phyloP scores from a whole-genome alignment of 2,329 filamentous ascomycete genomes.

The Paraphaeosphaeria sporulosa region DNA sequence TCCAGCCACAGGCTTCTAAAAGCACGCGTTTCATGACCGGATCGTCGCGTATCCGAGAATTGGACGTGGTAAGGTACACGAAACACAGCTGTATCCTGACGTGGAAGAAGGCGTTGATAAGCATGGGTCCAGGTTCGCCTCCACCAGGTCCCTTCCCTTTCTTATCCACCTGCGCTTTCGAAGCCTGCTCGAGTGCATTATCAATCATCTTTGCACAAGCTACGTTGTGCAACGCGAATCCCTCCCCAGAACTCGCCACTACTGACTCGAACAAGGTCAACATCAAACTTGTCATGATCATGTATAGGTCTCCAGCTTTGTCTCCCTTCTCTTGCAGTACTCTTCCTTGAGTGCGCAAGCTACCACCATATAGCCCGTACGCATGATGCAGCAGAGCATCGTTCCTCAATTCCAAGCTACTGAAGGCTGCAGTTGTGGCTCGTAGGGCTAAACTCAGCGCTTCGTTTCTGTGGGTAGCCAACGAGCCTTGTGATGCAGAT shows the following conservation, averaged over 20 bases:
- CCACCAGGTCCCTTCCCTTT: conserved; percentile 16
- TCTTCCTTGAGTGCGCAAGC: conserved; percentile 18
- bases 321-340: conserved; percentile 13
- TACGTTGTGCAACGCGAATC: conserved; percentile 26
- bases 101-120: conserved; percentile 26
- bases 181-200: conserved; percentile 5
- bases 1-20: conserved; percentile 11
- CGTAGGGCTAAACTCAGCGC: conserved; percentile 24
- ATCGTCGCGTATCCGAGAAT: conserved; percentile 10
- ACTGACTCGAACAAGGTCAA: conserved; percentile 31
- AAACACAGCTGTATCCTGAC: conserved; percentile 25
- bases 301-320: conserved; percentile 21
- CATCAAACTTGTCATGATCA: conserved; percentile 32
- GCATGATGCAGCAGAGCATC: conserved; percentile 22
- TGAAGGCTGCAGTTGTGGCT: conserved; percentile 28
- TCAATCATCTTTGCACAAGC: conserved; percentile 31
- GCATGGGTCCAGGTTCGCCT: conserved; percentile 23
- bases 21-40: conserved; percentile 10
- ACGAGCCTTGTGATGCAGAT: not conserved
- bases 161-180: not conserved
- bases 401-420: conserved; percentile 23
- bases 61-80: conserved; percentile 17
- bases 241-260: conserved; percentile 24
- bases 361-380: conserved; percentile 25
- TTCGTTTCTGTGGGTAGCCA: conserved; percentile 13